These are phyloP conservation scores for Debaryomyces psychrophilus DNA, from an alignment of 1,139 yeast genomes.

Conservation along the genomic window DNA sequence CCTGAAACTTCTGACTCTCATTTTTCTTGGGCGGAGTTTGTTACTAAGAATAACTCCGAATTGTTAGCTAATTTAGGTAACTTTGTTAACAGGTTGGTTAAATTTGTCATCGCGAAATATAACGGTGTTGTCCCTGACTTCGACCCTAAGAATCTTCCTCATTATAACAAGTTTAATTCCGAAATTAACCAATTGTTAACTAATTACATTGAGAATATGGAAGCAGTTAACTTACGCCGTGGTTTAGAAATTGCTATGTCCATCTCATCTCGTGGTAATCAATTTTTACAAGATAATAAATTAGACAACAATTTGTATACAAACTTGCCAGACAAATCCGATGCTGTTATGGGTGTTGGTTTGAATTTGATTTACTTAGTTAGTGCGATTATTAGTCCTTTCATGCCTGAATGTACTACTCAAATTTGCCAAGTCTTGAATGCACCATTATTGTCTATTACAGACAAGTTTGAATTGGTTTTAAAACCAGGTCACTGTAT, in stretches of 20 bases:
- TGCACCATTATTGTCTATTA: constrained; percentile 77
- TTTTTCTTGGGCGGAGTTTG: constrained; percentile 96
- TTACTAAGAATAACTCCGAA: constrained; percentile 89
- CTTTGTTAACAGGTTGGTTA: constrained; percentile 90
- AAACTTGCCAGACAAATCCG: constrained; percentile 77
- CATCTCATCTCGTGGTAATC: constrained; percentile 90
- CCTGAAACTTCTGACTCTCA: constrained; percentile 97
- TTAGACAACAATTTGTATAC: constrained; percentile 84
- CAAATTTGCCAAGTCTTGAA: constrained; percentile 78
- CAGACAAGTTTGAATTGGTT: constrained; percentile 71
- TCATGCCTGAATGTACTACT: constrained; percentile 81
- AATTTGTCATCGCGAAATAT: constrained; percentile 87
- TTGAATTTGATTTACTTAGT: constrained; percentile 84
- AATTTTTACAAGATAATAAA: constrained; percentile 92
- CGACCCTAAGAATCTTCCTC: constrained; percentile 49
- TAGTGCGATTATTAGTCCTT: constrained; percentile 80
- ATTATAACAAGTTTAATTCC: constrained; percentile 51
- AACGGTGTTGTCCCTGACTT: constrained; percentile 82
- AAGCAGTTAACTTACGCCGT: constrained; percentile 76
- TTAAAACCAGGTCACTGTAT: constrained; percentile 83
- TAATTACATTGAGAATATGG: constrained; percentile 72
- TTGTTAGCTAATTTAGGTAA: constrained; percentile 94
- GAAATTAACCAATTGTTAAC: constrained; percentile 67
- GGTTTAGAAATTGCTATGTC: constrained; percentile 93
- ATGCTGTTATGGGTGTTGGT: constrained; percentile 92